phyloP scores from a whole-genome alignment of 352 stramenopile species.

The Blastocystis sp. region DNA sequence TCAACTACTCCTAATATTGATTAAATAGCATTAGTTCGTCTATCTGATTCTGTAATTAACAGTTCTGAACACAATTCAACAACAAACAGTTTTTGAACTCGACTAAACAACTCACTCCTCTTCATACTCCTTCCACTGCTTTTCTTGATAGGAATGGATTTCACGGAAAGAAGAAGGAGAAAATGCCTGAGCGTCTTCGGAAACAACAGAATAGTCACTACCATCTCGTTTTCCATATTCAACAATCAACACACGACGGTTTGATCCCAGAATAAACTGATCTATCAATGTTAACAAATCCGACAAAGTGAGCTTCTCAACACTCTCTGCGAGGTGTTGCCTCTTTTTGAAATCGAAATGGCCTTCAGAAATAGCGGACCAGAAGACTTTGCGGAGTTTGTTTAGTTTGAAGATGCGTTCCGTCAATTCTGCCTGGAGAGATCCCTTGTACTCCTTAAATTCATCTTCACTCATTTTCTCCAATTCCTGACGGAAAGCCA shows the following conservation, averaged over 20 bases:
- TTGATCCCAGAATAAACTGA: not conserved
- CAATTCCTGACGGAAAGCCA: not conserved
- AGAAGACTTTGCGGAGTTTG: not conserved
- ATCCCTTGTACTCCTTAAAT: conserved; percentile 6
- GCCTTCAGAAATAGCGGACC: not conserved
- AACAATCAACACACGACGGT: not conserved
- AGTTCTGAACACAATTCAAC: too few relatives aligned
- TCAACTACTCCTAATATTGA: not conserved
- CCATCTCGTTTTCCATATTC: conserved; percentile 12
- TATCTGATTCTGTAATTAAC: too few relatives aligned
- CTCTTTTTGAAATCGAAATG: not conserved
- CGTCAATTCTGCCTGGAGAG: not conserved
- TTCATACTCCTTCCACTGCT: conserved; percentile 39
- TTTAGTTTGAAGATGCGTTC: conserved; percentile 5
- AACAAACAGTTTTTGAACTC: too few relatives aligned
- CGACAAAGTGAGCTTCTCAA: not conserved
- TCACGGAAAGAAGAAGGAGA: not conserved
- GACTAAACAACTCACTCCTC: not conserved
- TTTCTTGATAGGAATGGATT: not conserved
- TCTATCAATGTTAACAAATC: not conserved
- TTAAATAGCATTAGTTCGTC: too few relatives aligned
- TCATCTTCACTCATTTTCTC: not conserved
- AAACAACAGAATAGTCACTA: not conserved
- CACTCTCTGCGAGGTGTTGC: not conserved
- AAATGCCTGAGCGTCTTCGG: not conserved